phyloP scores from a whole-genome alignment of 495 filamentous ascomycete species.

The Venustampulla echinocandica region DNA sequence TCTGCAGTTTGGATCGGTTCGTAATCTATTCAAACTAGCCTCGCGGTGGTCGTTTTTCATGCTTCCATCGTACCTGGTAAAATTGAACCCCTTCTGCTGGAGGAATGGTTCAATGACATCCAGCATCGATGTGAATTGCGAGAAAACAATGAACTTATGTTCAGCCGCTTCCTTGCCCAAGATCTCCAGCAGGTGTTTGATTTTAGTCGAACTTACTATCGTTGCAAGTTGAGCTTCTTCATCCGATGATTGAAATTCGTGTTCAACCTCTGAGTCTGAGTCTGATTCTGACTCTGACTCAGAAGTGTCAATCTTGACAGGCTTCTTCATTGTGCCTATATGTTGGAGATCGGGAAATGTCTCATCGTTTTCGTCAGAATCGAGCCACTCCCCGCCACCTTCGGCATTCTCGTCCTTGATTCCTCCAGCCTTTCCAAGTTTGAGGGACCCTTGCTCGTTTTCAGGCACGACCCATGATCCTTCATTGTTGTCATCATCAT shows the following conservation, averaged over 20 bases:
- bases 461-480: constrained; percentile 70
- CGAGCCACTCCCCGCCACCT: constrained; percentile 71
- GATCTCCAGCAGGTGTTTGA: constrained; percentile 71
- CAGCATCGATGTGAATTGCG: constrained; percentile 89
- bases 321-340: constrained; percentile 1
- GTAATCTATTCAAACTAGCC: constrained; percentile 60
- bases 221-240: constrained; percentile 22
- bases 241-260: constrained; percentile 37
- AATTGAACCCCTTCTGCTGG: constrained; percentile 57
- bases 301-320: constrained; percentile 9
- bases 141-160: constrained; percentile 97
- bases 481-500: constrained; percentile 49
- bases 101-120: constrained; percentile 94
- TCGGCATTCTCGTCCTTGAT: constrained; percentile 80
- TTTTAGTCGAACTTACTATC: constrained; percentile 74
- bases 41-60: constrained; percentile 94
- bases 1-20: constrained; percentile 61
- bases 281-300: constrained; percentile 3
- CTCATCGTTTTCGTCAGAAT: constrained; percentile 54
- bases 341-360: constrained; percentile 28
- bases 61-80: constrained; percentile 85
- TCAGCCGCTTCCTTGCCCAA: constrained; percentile 64
- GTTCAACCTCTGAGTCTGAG: constrained; percentile 26
- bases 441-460: constrained; percentile 42
- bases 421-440: constrained; percentile 70